These are phyloP conservation scores for Penicillium sp. DNA, from an alignment of 2,329 filamentous ascomycete species.

Conservation along the genomic window DNA sequence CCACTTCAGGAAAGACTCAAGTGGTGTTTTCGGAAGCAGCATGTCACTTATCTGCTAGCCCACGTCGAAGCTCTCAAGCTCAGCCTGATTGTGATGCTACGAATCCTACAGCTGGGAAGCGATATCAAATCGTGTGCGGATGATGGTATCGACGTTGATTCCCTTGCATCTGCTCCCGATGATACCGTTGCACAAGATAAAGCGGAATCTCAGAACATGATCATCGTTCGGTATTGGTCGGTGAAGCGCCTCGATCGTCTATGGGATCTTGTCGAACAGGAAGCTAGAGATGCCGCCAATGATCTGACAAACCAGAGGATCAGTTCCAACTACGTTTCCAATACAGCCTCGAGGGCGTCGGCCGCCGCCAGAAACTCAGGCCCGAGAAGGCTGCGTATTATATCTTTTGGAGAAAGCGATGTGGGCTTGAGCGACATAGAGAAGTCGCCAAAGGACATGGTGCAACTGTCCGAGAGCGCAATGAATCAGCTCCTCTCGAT, in stretches of 20 bases:
- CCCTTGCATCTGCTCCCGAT: slow-evolving; percentile 19
- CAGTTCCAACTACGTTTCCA: slow-evolving; percentile 16
- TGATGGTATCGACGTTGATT: not conserved
- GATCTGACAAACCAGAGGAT: slow-evolving; percentile 21
- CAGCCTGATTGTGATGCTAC: slow-evolving; percentile 40
- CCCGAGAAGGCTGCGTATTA: slow-evolving; percentile 27
- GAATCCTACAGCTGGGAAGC: slow-evolving; percentile 39
- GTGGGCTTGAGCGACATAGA: slow-evolving; percentile 33
- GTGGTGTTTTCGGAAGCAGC: slow-evolving; percentile 43
- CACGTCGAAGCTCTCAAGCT: slow-evolving; percentile 43
- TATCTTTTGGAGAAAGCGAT: slow-evolving; percentile 36
- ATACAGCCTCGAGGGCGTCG: slow-evolving; percentile 8
- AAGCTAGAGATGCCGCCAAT: slow-evolving; percentile 30
- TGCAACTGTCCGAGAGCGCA: slow-evolving; percentile 35
- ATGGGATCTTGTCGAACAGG: slow-evolving; percentile 37
- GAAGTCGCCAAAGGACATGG: slow-evolving; percentile 39
- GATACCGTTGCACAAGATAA: slow-evolving; percentile 40
- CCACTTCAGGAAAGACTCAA: slow-evolving; percentile 38
- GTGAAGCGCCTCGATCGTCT: slow-evolving; percentile 37
- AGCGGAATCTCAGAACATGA: slow-evolving; percentile 43
- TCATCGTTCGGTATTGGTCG: slow-evolving; percentile 45
- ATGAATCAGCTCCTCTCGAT: slow-evolving; percentile 33
- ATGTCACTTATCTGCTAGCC: slow-evolving; percentile 42
- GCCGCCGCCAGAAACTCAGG: slow-evolving; percentile 16
- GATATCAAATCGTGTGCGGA: slow-evolving; percentile 30